Evolutionary conservation across 306 rosid genomes (phyloP).

Genomic region (Pyrus betulifolia): DNA sequence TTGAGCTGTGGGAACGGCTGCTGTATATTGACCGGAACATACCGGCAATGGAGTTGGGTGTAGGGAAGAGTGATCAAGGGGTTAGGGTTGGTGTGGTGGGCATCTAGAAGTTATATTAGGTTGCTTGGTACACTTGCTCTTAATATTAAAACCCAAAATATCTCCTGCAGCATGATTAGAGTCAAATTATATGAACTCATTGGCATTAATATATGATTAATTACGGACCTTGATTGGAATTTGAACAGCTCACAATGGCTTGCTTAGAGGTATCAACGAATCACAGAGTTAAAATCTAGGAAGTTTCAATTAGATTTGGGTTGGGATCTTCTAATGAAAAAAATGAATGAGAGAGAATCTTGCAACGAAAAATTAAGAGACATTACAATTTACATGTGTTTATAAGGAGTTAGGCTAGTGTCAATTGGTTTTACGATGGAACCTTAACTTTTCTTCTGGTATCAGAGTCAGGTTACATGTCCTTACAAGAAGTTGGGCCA

Average conservation of each 20-base stretch:
- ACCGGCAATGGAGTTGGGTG: not conserved
- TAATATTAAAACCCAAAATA: not conserved
- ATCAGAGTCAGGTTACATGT: too few species aligned
- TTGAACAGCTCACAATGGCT: not conserved
- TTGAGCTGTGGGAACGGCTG: conserved; percentile 20
- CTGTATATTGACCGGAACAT: conserved; percentile 20
- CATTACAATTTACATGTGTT: not conserved
- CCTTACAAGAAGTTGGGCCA: too few species aligned
- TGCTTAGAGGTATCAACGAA: not conserved
- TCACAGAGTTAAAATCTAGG: not conserved
- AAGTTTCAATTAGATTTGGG: not conserved
- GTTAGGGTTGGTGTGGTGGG: conserved; percentile 32
- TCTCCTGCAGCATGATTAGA: not conserved
- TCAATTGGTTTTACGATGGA: not conserved
- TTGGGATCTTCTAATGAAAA: not conserved
- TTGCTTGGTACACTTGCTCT: conserved; percentile 22
- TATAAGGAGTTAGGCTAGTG: not conserved
- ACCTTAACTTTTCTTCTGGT: too few species aligned
- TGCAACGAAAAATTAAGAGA: not conserved
- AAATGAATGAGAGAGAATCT: not conserved
- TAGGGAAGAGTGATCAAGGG: not conserved
- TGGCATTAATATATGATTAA: not conserved
- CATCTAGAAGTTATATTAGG: not conserved
- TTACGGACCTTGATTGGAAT: not conserved
- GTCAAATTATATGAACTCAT: not conserved